Percentiles rank a stretch among this genome's conserved stretches.
Conservation (phyloP, 345 rosid species). For the Theobroma cacao region DNA sequence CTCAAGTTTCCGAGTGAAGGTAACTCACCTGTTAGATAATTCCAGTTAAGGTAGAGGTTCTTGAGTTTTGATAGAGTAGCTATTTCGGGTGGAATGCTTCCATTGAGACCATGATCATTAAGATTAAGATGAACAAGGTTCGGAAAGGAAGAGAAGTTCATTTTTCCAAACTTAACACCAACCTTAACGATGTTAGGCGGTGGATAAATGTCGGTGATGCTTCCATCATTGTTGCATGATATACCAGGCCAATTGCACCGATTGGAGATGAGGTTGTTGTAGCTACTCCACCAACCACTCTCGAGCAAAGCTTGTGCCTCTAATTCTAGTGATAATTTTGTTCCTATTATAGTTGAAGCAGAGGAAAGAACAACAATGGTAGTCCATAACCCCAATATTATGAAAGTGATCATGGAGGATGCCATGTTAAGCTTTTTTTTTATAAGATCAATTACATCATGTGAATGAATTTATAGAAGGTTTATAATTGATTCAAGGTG, state of each 20-base stretch:
- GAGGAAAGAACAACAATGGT: background rate
- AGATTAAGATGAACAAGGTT: background rate
- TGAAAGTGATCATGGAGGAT: too few species aligned
- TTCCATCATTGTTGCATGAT: background rate
- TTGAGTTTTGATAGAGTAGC: background rate
- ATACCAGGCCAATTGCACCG: conserved; percentile 4
- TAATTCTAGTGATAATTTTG: background rate
- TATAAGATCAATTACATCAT: too few species aligned
- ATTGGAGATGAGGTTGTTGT: background rate
- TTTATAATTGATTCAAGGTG: too few species aligned
- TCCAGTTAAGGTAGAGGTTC: background rate
- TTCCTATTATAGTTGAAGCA: background rate
- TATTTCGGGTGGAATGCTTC: background rate
- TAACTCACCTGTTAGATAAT: background rate
- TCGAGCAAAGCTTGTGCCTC: background rate
- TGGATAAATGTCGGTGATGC: background rate
- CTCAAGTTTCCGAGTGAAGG: background rate
- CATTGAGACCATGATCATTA: background rate
- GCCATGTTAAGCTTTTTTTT: too few species aligned
- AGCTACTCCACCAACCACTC: conserved; percentile 2
- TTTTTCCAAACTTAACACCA: background rate
- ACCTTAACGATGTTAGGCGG: background rate
- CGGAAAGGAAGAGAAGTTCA: background rate
- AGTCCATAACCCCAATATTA: conserved; percentile 10
- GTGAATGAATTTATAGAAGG: too few species aligned